Percentiles rank a stretch among this genome's conserved stretches.
Evolutionary conservation across 2,329 filamentous ascomycete species (phyloP).

Genomic region (Phyllosticta citrichinensis): DNA sequence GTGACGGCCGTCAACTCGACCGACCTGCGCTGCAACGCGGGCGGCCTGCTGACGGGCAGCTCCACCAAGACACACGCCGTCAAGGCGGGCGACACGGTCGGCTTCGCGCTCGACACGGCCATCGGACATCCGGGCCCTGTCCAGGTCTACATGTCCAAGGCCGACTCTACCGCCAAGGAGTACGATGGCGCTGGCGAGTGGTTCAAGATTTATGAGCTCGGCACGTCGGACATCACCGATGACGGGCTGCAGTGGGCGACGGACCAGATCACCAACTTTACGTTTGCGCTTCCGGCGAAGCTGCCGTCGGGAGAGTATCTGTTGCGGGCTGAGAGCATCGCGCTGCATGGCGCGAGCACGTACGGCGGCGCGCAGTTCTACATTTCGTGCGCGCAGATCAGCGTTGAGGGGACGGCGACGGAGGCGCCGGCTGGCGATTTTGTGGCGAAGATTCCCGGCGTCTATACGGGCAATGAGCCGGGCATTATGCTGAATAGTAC

Average conservation of each 20-base stretch:
- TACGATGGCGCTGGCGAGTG: constrained; percentile 54
- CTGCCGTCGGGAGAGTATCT: constrained; percentile 31
- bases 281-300: constrained; percentile 32
- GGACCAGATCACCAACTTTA: constrained; percentile 21
- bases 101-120: constrained; percentile 41
- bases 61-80: constrained; percentile 27
- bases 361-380: constrained; percentile 22
- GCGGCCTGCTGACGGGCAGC: constrained; percentile 19
- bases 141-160: constrained; percentile 33
- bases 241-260: constrained; percentile 31
- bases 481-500: constrained; percentile 39
- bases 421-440: constrained; percentile 33
- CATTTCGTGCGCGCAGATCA: constrained; percentile 35
- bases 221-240: constrained; percentile 17
- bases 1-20: constrained; percentile 22
- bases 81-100: constrained; percentile 32
- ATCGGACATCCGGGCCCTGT: constrained; percentile 33
- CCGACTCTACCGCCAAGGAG: constrained; percentile 54
- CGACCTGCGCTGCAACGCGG: constrained; percentile 28
- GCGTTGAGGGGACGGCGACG: constrained; percentile 35
- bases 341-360: constrained; percentile 16
- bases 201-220: constrained; percentile 26
- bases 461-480: constrained; percentile 38
- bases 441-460: constrained; percentile 38
- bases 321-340: constrained; percentile 27